These are phyloP conservation scores for Hamamelis virginiana DNA, from an alignment of 164 flowering plant genomes.

Conservation along the genomic window DNA sequence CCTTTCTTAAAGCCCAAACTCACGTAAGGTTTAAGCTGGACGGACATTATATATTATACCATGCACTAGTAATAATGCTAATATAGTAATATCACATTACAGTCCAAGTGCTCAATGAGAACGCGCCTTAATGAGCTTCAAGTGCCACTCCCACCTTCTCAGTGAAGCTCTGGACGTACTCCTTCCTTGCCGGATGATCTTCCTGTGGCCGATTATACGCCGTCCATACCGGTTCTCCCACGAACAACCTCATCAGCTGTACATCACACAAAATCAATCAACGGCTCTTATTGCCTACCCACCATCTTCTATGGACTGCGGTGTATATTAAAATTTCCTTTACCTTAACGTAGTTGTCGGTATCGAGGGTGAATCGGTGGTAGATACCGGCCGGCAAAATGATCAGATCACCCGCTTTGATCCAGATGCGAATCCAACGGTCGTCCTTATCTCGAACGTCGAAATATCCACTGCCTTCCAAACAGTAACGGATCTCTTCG, in stretches of 20 bases:
- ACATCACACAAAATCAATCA: not conserved
- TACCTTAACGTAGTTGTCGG: constrained; percentile 79
- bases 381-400: constrained; percentile 91
- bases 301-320: too few species aligned
- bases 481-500: constrained; percentile 92
- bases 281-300: not conserved
- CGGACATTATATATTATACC: too few species aligned
- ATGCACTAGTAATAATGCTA: too few species aligned
- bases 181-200: constrained; percentile 80
- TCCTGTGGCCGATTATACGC: constrained; percentile 85
- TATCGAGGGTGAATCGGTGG: constrained; percentile 92
- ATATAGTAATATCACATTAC: not conserved
- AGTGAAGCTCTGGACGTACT: constrained; percentile 39
- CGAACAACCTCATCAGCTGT: constrained; percentile 90
- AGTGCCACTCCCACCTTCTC: constrained; percentile 39
- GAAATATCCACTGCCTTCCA: constrained; percentile 89
- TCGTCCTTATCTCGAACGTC: constrained; percentile 87
- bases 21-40: too few species aligned
- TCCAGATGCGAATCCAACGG: constrained; percentile 86
- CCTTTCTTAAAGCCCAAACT: too few species aligned
- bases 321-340: too few species aligned
- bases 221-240: constrained; percentile 95
- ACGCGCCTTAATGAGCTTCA: constrained; percentile 48
- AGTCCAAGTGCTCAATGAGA: not conserved
- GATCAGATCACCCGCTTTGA: constrained; percentile 84